Conservation (phyloP, 2,329 filamentous ascomycete genomes). For the Talaromyces sp. region DNA sequence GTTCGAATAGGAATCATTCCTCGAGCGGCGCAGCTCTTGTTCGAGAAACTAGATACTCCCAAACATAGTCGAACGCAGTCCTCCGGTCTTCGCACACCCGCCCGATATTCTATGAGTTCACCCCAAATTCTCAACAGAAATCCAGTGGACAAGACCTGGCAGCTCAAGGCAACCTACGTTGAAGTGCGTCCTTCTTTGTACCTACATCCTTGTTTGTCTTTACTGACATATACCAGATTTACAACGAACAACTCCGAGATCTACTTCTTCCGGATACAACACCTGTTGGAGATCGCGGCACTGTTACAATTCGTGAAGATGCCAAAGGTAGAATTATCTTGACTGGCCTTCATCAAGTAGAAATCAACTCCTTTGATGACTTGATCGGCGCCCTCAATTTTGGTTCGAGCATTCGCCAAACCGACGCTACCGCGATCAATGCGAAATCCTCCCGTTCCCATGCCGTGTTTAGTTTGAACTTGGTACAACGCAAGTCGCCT, state of each 20-base stretch:
- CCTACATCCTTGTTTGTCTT: constrained; percentile 7
- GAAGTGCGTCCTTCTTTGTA: constrained; percentile 47
- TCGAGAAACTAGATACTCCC: constrained; percentile 74
- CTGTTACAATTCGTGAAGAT: constrained; percentile 92
- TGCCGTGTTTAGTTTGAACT: constrained; percentile 92
- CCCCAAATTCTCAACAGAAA: constrained; percentile 47
- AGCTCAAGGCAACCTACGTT: constrained; percentile 88
- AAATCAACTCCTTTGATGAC: constrained; percentile 89
- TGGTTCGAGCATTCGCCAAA: constrained; percentile 91
- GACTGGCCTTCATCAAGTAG: constrained; percentile 81
- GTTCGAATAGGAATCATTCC: constrained; percentile 76
- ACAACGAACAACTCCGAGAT: constrained; percentile 94
- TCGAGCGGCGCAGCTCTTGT: constrained; percentile 78
- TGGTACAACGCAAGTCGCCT: constrained; percentile 70
- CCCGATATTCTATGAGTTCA: constrained; percentile 67
- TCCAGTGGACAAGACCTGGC: constrained; percentile 73
- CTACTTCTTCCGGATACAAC: constrained; percentile 75
- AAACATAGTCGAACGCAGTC: constrained; percentile 61
- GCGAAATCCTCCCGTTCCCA: constrained; percentile 97
- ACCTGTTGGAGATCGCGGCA: constrained; percentile 65
- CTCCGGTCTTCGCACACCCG: constrained; percentile 75
- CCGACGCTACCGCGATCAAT: constrained; percentile 94
- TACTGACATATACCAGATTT: constrained; percentile 61
- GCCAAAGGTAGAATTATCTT: constrained; percentile 90
- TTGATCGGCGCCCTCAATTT: constrained; percentile 85